Base-by-base conservation (phyloP, 1,284 basidiomycete genomes). In the Agroathelia rolfsii region DNA sequence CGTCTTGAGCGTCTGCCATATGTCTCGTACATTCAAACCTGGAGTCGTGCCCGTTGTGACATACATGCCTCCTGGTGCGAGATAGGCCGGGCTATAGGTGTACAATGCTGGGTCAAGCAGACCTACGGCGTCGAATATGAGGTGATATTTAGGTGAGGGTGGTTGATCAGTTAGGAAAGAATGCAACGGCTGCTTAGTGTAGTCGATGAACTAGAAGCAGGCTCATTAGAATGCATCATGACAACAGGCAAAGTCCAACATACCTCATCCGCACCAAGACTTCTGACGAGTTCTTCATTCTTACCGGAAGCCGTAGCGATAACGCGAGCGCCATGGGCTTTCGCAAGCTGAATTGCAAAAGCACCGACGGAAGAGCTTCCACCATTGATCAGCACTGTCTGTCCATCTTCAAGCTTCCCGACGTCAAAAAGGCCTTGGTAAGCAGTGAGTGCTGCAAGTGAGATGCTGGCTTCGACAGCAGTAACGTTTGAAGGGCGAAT, bases 311-410 rank as follows among this genome's bases (percentile, higher is more conserved):
- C 75, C 3, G 65, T 69, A 0, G 66, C 65, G 6, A 69, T 59
- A 1, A 83, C 75, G 7, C 50, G 64, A 24, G 68, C 62, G 0
- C 73, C 72, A 37, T 62, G 58, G 1, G 64, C 58, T 40, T 76
- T 77, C 2, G 76, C 75, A 17, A 82, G 55, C 45, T 83, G 77
- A 24, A 81, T 71, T 0, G 71, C 77, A 37, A 66, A 64, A 16
- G 62, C 59, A 0, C 80, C 82, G 1, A 81, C 76, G 3, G 69
- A 56, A 1, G 74, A 69, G 12, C 69, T 73, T 0, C 76, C 80
- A 0, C 81, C 80, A 28, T 79, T 73, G 40, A 84, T 59, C 39
- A 82, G 66, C 4, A 84, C 55, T 1, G 56, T 60, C 40, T 70
- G 67, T 1, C 64, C 63, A 2, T 56, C 43, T 41, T 69, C 52